These are phyloP conservation scores for Hymenoscyphus fructigenus DNA, from an alignment of 2,329 filamentous ascomycete species.

Conservation along the genomic window DNA sequence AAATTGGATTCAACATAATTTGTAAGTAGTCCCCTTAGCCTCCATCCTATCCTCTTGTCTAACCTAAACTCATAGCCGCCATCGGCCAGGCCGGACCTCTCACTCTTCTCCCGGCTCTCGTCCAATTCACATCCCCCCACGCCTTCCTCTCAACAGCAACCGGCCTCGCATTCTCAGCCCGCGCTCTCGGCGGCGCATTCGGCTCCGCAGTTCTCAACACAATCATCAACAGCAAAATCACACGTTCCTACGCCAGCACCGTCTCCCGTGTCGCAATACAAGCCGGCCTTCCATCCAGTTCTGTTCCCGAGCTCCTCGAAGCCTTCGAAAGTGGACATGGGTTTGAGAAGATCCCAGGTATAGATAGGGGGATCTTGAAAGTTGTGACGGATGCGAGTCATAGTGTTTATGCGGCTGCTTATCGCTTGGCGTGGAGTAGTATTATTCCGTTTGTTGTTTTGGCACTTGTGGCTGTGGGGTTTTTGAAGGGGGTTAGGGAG, in stretches of 20 bases:
- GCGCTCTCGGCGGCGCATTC: conserved; percentile 53
- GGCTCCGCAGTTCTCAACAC: conserved; percentile 52
- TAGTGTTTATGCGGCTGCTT: conserved; percentile 47
- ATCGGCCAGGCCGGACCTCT: conserved; percentile 51
- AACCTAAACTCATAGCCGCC: conserved; percentile 33
- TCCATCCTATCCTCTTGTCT: too few relatives aligned
- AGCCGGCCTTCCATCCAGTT: conserved; percentile 44
- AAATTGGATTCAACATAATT: conserved; percentile 49
- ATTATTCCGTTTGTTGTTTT: conserved; percentile 53
- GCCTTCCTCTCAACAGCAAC: conserved; percentile 53
- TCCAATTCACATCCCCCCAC: conserved; percentile 54
- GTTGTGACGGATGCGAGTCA: conserved; percentile 43
- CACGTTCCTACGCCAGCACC: conserved; percentile 40
- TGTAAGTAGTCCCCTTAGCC: conserved; percentile 17
- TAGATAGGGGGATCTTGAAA: conserved; percentile 40
- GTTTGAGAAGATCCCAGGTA: conserved; percentile 38
- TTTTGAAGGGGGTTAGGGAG: conserved; percentile 48
- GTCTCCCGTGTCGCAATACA: conserved; percentile 43
- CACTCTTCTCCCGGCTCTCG: conserved; percentile 48
- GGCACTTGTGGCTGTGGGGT: conserved; percentile 44
- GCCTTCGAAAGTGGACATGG: conserved; percentile 41
- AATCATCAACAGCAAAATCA: conserved; percentile 50
- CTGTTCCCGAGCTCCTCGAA: conserved; percentile 40
- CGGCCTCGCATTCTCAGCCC: conserved; percentile 51
- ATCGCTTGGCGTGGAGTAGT: conserved; percentile 49